Conservation (phyloP, 768 basidiomycete species). For the Lentinus tigrinus region DNA sequence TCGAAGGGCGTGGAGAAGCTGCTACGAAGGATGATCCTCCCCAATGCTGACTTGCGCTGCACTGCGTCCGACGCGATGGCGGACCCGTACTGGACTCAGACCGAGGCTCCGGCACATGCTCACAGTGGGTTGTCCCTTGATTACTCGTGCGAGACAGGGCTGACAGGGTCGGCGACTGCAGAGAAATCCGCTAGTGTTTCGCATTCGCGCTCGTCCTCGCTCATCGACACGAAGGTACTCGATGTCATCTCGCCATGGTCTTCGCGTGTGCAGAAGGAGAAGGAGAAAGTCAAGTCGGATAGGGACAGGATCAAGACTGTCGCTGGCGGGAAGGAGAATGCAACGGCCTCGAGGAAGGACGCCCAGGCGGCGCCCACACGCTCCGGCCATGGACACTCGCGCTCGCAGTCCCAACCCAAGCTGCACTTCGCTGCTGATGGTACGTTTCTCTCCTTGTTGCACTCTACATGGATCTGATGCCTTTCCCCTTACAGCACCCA, state of each 20-base stretch:
- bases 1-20: slow-evolving; percentile 63
- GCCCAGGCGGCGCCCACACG: neutral
- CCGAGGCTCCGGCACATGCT: slow-evolving; percentile 23
- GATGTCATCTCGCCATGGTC: slow-evolving; percentile 37
- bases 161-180: slow-evolving; percentile 14
- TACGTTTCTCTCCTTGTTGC: neutral
- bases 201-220: slow-evolving; percentile 20
- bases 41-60: slow-evolving; percentile 79
- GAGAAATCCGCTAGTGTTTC: slow-evolving; percentile 35
- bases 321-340: slow-evolving; percentile 14
- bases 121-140: slow-evolving; percentile 43
- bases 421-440: slow-evolving; percentile 20
- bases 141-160: neutral
- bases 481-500: slow-evolving; percentile 20
- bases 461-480: neutral
- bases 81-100: slow-evolving; percentile 64
- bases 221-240: slow-evolving; percentile 14
- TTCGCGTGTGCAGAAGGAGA: slow-evolving; percentile 19
- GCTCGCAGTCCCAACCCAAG: slow-evolving; percentile 38
- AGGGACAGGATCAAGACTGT: slow-evolving; percentile 4
- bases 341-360: neutral
- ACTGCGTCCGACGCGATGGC: slow-evolving; percentile 63
- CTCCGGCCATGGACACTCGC: slow-evolving; percentile 14
- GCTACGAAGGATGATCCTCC: slow-evolving; percentile 73
- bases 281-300: slow-evolving; percentile 13